A percentile compares a stretch with the other conserved stretches of the same genome.
Evolutionary conservation across 441 rosid genomes (phyloP).

Genomic region (Croton laevigatus): DNA sequence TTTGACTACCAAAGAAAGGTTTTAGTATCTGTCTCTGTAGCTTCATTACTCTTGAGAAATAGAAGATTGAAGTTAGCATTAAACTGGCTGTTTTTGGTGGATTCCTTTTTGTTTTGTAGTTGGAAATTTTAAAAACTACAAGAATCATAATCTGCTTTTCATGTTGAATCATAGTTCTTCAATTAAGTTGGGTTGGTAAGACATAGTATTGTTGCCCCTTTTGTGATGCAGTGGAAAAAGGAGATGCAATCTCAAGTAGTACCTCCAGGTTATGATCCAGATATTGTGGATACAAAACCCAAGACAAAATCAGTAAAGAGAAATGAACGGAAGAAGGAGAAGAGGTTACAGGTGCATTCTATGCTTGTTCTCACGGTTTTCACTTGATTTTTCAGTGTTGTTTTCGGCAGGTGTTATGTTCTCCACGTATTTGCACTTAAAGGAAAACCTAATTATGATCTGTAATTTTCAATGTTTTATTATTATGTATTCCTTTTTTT

Average conservation of each 20-base stretch:
- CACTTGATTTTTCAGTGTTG: background rate
- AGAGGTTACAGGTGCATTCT: conserved; percentile 63
- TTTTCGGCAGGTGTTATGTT: background rate
- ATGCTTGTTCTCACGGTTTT: background rate
- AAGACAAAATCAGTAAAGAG: conserved; percentile 81
- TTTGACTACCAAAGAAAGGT: too few relatives aligned
- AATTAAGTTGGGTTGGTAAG: background rate
- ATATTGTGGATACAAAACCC: conserved; percentile 47
- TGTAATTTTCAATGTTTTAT: background rate
- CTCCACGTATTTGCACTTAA: background rate
- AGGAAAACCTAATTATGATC: background rate
- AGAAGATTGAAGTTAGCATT: background rate
- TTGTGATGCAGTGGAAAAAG: conserved; percentile 67
- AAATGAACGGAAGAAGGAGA: conserved; percentile 94
- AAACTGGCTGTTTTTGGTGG: background rate
- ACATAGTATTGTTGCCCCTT: conserved; percentile 9
- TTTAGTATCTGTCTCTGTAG: background rate
- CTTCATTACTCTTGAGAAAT: background rate
- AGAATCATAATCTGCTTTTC: background rate
- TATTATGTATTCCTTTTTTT: background rate
- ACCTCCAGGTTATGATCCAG: conserved; percentile 86
- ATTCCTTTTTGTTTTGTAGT: conserved; percentile 12
- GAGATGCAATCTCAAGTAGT: conserved; percentile 52
- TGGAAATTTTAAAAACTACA: background rate
- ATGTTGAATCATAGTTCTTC: background rate